Base-by-base conservation (phyloP, 2,329 filamentous ascomycete species). In the Madurella mycetomatis region DNA sequence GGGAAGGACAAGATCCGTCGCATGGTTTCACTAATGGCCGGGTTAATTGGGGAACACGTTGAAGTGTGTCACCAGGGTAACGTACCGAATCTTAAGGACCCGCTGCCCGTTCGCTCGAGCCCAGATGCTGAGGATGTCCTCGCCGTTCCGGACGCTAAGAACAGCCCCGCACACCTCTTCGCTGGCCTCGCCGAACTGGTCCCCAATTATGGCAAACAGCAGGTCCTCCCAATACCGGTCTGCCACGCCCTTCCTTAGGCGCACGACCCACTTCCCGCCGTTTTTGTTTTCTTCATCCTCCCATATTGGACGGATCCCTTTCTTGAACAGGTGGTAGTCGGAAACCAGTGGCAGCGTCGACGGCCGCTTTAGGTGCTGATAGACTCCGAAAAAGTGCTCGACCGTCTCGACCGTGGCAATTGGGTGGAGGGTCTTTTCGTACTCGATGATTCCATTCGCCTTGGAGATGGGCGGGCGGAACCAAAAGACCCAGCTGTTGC, bases 61-160 rank as follows among this genome's bases (percentile, higher is more conserved):
- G 2, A 37, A 9, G 11, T 15, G 13, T 11, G 34, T 7, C 7
- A 30, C 13, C 25, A 40, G 19, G 16, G 42, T 16, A 18, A 53
- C 84, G 64, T 82, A 95, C 88, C 92, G 86, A 67, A 99, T 96
- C 78, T 95, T 96, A 65, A 97, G 87, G 71, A 96, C 95, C 66
- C 90, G 86, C 59, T 91, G 90, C 43, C 91, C 92, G 67, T 95
- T 90, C 65, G 90, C 94, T 71, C 91, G 88, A 52, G 92, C 95
- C 94, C 94, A 99, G 68, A 99, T 91, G 74, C 91, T 96, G 71
- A 99, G 81, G 58, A 97, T 95, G 69, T 99, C 94, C 74, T 99
- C 94, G 42, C 92, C 92, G 66, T 92, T 95, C 59, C 94, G 83
- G 60, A 99, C 89, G 69, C 92, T 97, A 42, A 99, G 80, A 31